Base-by-base conservation (phyloP, 306 rosid species). In the Vigna reflexopilosa region DNA sequence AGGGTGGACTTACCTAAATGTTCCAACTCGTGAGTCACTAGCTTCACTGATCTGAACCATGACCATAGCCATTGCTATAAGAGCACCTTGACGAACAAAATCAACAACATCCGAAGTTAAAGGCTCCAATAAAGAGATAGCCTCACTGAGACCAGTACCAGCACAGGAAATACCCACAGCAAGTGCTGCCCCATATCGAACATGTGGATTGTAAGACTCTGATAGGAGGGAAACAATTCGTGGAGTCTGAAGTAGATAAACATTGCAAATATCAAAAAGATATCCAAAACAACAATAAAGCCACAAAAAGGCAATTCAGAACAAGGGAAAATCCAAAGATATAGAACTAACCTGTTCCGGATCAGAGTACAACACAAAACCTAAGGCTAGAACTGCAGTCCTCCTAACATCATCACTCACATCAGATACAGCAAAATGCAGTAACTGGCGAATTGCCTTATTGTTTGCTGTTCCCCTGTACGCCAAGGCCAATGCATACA, bases 151-250 rank as follows among this genome's bases (percentile, higher is more conserved):
- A 66, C 98, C 98, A 64, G 98, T 95, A 73, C 98, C 98, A 0
- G 98, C 98, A 82, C 98, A 95, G 16, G 98, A 95, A 85, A 95
- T 95, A 62, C 98, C 98, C 66, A 95, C 98, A 22, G 98, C 98
- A 67, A 95, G 97, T 65, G 98, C 98, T 4, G 98, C 98, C 64
- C 98, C 98, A 77, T 95, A 95, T 70, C 98, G 90, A 81, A 95
- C 98, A 83, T 92, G 98, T 22, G 98, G 97, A 68, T 95, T 95
- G 89, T 95, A 95, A 68, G 98, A 95, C 86, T 95, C 98, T 22
- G 98, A 95, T 30, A 95, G 84, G 76, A 95, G 83, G 78, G 98
- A 95, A 78, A 95, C 98, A 76, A 95, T 91, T 63, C 98, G 88
- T 22, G 98, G 98, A 52, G 98, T 92, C 98, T 95, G 90, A 86